Percentiles rank a stretch among this genome's conserved stretches.
Conservation (phyloP, 129 eudicot genomes). For the Lonicera japonica region DNA sequence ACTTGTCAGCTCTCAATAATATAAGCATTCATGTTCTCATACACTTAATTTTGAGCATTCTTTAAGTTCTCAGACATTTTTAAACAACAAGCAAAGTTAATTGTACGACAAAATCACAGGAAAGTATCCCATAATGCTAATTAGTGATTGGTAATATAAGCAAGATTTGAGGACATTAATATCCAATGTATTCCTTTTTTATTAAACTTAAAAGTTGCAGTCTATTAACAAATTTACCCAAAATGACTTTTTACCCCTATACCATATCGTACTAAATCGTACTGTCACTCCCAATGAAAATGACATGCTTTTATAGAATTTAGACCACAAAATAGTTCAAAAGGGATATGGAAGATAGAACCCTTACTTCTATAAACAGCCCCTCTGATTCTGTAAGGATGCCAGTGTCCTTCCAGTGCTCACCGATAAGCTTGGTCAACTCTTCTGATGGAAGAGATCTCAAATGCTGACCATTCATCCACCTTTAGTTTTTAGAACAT, state of each 20-base stretch:
- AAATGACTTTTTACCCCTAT: neutral
- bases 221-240: no score
- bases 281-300: neutral
- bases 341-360: conserved; percentile 8
- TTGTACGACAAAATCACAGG: no score
- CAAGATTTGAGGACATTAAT: no score
- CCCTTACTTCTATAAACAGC: conserved; percentile 53
- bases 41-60: no score
- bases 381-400: conserved; percentile 68
- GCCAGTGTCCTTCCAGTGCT: conserved; percentile 58
- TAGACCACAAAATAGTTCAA: neutral
- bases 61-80: no score
- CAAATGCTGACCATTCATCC: conserved; percentile 97
- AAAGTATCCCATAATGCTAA: no score
- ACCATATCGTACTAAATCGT: neutral
- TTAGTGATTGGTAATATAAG: no score
- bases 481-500: conserved; percentile 38
- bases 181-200: no score
- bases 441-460: conserved; percentile 70
- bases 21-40: no score
- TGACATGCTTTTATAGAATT: neutral
- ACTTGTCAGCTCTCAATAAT: no score
- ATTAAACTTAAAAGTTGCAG: no score
- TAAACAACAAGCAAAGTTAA: no score
- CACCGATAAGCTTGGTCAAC: conserved; percentile 57